A percentile compares a stretch with the other conserved stretches of the same genome.
These are phyloP conservation scores for Colletotrichum tanaceti DNA, from an alignment of 2,329 filamentous ascomycete species.

Conservation along the genomic window DNA sequence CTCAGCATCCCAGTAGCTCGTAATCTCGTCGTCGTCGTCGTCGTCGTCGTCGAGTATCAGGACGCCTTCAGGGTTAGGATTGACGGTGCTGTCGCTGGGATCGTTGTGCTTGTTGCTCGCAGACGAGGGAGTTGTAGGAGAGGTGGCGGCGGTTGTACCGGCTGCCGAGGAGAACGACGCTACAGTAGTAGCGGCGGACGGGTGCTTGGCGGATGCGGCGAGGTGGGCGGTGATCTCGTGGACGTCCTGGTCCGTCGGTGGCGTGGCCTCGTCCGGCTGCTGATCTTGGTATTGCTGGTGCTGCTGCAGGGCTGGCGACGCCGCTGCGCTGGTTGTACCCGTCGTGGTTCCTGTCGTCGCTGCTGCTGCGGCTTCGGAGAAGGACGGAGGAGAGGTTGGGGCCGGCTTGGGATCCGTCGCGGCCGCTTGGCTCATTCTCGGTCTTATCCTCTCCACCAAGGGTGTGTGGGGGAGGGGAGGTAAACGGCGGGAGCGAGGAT, in stretches of 20 bases:
- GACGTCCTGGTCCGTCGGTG: conserved; percentile 39
- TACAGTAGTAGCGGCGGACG: conserved; percentile 34
- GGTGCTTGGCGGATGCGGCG: conserved; percentile 38
- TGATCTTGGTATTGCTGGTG: conserved; percentile 7
- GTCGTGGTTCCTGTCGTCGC: conserved; percentile 21
- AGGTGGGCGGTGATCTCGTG: conserved; percentile 40
- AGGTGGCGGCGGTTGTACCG: conserved; percentile 29
- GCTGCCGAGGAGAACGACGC: conserved; percentile 7
- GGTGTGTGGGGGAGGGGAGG: neutral
- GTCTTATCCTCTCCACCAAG: conserved; percentile 14
- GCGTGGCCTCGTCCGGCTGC: conserved; percentile 25
- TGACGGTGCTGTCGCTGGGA: conserved; percentile 3
- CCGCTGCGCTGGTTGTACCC: conserved; percentile 13
- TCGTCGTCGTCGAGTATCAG: conserved; percentile 31
- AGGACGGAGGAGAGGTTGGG: conserved; percentile 37
- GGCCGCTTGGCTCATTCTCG: conserved; percentile 43
- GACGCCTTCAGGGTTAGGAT: conserved; percentile 8
- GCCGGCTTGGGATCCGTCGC: conserved; percentile 42
- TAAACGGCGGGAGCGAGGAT: neutral
- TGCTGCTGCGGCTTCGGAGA: conserved; percentile 35
- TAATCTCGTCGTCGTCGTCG: conserved; percentile 51
- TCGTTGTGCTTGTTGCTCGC: conserved; percentile 39
- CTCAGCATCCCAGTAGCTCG: conserved; percentile 67
- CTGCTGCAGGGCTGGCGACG: conserved; percentile 34
- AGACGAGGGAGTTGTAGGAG: conserved; percentile 14